phyloP scores from a whole-genome alignment of 2,329 filamentous ascomycete genomes.

The Aspergillus uvarum region DNA sequence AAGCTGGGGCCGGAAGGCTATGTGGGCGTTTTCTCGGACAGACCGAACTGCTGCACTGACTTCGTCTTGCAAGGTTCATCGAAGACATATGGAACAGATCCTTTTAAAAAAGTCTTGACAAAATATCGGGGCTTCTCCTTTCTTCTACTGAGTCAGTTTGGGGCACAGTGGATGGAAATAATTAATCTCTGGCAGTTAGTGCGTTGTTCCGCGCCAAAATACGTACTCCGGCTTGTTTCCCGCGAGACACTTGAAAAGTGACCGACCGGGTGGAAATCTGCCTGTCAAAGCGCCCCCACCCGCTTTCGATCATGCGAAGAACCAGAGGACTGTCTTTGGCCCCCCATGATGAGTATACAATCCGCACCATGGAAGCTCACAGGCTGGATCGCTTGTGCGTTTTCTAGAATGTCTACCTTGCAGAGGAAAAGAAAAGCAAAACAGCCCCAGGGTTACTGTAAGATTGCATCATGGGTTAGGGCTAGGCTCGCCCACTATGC shows the following conservation, averaged over 20 bases:
- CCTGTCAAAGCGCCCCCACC: conserved; percentile 5
- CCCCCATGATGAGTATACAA: not conserved
- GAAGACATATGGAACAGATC: too few species aligned
- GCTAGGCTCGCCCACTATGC: not conserved
- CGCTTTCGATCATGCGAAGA: not conserved
- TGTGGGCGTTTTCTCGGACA: not conserved
- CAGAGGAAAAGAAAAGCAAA: not conserved
- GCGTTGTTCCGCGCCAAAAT: not conserved
- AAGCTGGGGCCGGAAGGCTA: not conserved
- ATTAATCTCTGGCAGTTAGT: conserved; percentile 1
- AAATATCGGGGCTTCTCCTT: not conserved
- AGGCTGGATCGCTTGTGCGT: not conserved
- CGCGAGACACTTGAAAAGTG: not conserved
- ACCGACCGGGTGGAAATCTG: conserved; percentile 1
- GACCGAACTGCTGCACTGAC: not conserved
- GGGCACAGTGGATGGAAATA: not conserved
- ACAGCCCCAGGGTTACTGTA: conserved; percentile 1
- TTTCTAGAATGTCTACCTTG: conserved; percentile 1
- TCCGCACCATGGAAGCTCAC: not conserved
- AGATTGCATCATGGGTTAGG: conserved; percentile 5
- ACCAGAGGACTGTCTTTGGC: not conserved
- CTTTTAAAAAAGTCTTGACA: not conserved
- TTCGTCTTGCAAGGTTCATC: not conserved
- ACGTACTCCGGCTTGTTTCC: not conserved
- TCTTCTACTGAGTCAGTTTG: not conserved